Conservation (phyloP, 2,329 filamentous ascomycete genomes). For the Exophiala oligosperma region DNA sequence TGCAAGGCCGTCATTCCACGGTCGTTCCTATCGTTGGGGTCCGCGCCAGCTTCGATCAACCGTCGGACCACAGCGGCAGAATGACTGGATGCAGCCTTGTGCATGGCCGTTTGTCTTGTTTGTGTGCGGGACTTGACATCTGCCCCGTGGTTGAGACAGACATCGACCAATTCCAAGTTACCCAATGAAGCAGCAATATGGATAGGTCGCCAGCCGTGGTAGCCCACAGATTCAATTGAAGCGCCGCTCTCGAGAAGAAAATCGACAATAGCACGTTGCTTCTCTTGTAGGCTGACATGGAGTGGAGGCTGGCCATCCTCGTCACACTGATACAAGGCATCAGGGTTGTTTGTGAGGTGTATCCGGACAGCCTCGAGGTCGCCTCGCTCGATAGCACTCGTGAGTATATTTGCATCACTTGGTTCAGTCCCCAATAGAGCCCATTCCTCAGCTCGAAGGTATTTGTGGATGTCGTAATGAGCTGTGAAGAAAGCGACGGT, state of each 20-base stretch:
- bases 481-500: constrained; percentile 27
- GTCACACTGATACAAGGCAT: constrained; percentile 16
- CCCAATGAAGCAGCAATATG: constrained; percentile 30
- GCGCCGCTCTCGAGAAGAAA: constrained; percentile 26
- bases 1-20: constrained; percentile 44
- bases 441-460: constrained; percentile 23
- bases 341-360: constrained; percentile 9
- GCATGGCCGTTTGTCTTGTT: constrained; percentile 25
- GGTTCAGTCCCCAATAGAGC: constrained; percentile 12
- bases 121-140: constrained; percentile 15
- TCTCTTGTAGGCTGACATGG: constrained; percentile 25
- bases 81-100: constrained; percentile 25
- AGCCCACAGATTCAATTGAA: constrained; percentile 24
- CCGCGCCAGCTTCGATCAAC: constrained; percentile 41
- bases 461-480: constrained; percentile 29
- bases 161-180: constrained; percentile 21
- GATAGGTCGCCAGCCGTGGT: constrained; percentile 26
- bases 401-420: constrained; percentile 10
- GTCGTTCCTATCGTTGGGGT: constrained; percentile 34
- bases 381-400: constrained; percentile 23
- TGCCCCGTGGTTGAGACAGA: constrained; percentile 22
- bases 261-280: constrained; percentile 13
- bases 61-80: constrained; percentile 25
- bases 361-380: constrained; percentile 13
- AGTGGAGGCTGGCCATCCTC: constrained; percentile 26